Conservation (phyloP, 2,329 filamentous ascomycete genomes). For the Daldinia eschscholtzii region DNA sequence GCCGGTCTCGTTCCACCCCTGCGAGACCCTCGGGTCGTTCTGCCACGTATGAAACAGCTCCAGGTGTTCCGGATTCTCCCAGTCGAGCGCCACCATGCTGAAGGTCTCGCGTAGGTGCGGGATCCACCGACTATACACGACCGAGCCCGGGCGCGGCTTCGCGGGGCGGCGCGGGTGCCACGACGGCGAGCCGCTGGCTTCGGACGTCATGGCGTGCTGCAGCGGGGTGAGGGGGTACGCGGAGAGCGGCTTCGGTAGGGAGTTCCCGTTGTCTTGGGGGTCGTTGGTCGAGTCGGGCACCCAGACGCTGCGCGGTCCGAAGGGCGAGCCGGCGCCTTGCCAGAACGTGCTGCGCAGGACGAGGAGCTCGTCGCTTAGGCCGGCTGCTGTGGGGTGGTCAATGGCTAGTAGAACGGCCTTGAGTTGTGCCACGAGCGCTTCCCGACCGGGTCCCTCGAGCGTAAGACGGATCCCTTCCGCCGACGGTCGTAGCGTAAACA, state of each 20-base stretch:
- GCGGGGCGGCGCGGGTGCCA: conserved; percentile 78
- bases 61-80: conserved; percentile 72
- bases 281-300: conserved; percentile 60
- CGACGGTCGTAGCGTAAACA: conserved; percentile 64
- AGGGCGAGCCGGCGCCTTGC: conserved; percentile 77
- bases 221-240: conserved; percentile 64
- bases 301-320: conserved; percentile 74
- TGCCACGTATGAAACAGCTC: conserved; percentile 83
- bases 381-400: conserved; percentile 59
- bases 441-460: conserved; percentile 57
- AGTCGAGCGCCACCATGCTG: conserved; percentile 81
- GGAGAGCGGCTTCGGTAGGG: conserved; percentile 56
- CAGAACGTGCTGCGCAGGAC: conserved; percentile 71
- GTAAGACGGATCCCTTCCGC: conserved; percentile 64
- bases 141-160: conserved; percentile 77
- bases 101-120: conserved; percentile 82
- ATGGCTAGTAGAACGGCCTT: conserved; percentile 63
- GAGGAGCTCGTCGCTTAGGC: conserved; percentile 53
- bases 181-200: conserved; percentile 50
- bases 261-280: conserved; percentile 10
- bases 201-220: conserved; percentile 60
- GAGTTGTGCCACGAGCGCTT: conserved; percentile 55
- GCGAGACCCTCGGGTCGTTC: conserved; percentile 83
- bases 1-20: conserved; percentile 84
- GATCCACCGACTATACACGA: conserved; percentile 83